Conservation (phyloP, 139 green algal genomes). For the Marvania coccoides region DNA sequence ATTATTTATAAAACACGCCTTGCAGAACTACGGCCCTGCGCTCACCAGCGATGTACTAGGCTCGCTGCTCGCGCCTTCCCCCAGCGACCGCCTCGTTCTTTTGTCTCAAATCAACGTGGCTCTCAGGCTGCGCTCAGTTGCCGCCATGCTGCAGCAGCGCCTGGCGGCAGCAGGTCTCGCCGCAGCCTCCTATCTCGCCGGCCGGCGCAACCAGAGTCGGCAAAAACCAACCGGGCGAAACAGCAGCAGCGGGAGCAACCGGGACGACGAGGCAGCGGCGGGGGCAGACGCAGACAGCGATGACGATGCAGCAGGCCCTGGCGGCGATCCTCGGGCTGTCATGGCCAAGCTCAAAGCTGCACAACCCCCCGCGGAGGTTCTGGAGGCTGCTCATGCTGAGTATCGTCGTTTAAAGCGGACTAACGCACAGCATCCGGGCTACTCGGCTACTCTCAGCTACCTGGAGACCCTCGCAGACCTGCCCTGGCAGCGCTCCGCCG, state of each 20-base stretch:
- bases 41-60: slow-evolving; percentile 14
- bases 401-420: slow-evolving; percentile 10
- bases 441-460: slow-evolving; percentile 76
- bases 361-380: slow-evolving; percentile 16
- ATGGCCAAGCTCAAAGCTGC: slow-evolving; percentile 15
- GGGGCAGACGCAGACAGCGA: neutral
- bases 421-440: slow-evolving; percentile 17
- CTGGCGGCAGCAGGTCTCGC: neutral
- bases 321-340: neutral
- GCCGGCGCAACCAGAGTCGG: neutral
- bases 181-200: neutral
- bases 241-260: neutral
- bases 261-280: neutral
- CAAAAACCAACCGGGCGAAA: neutral
- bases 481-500: slow-evolving; percentile 64
- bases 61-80: neutral
- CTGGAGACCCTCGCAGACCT: slow-evolving; percentile 89
- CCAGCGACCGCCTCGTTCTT: slow-evolving; percentile 12
- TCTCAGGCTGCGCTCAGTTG: neutral
- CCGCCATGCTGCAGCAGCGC: neutral
- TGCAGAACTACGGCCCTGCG: slow-evolving; percentile 15
- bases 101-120: slow-evolving; percentile 4
- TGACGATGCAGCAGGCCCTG: neutral
- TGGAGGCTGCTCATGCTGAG: slow-evolving; percentile 16
- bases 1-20: too few relatives aligned